Conservation (phyloP, 495 filamentous ascomycete genomes). For the Acidomyces sp. region DNA sequence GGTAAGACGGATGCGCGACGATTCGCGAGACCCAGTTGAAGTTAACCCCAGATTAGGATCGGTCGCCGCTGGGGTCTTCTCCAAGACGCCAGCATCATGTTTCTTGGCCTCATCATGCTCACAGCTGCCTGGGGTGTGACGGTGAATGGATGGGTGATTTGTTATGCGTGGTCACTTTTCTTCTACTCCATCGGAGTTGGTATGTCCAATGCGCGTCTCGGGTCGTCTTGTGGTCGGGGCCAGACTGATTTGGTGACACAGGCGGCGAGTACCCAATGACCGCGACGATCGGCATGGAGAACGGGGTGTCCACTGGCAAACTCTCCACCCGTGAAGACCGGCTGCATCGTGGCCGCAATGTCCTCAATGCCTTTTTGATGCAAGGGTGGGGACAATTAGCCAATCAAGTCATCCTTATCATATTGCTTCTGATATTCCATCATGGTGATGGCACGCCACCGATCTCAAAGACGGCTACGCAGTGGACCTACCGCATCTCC, state of each 20-base stretch:
- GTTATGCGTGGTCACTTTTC: slow-evolving; percentile 78
- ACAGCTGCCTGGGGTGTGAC: slow-evolving; percentile 71
- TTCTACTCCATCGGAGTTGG: slow-evolving; percentile 83
- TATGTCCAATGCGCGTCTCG: too few relatives aligned
- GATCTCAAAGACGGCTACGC: slow-evolving; percentile 48
- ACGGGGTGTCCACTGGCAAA: slow-evolving; percentile 68
- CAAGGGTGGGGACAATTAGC: slow-evolving; percentile 89
- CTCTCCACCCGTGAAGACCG: slow-evolving; percentile 81
- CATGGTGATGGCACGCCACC: slow-evolving; percentile 59
- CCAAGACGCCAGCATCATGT: slow-evolving; percentile 82
- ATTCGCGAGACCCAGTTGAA: too few relatives aligned
- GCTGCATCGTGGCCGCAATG: slow-evolving; percentile 80
- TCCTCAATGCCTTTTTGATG: slow-evolving; percentile 86
- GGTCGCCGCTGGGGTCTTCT: slow-evolving; percentile 84
- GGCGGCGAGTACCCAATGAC: slow-evolving; percentile 91
- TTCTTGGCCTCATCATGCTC: slow-evolving; percentile 72
- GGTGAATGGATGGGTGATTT: slow-evolving; percentile 76
- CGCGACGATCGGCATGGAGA: slow-evolving; percentile 85
- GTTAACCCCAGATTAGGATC: too few relatives aligned
- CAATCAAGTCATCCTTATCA: slow-evolving; percentile 73
- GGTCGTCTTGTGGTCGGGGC: too few relatives aligned
- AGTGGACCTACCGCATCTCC: slow-evolving; percentile 74
- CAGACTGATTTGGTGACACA: too few relatives aligned
- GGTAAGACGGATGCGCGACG: too few relatives aligned
- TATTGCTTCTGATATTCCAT: slow-evolving; percentile 69